phyloP scores from a whole-genome alignment of 371 early-diverging fungal species.

The Coemansia sp. region DNA sequence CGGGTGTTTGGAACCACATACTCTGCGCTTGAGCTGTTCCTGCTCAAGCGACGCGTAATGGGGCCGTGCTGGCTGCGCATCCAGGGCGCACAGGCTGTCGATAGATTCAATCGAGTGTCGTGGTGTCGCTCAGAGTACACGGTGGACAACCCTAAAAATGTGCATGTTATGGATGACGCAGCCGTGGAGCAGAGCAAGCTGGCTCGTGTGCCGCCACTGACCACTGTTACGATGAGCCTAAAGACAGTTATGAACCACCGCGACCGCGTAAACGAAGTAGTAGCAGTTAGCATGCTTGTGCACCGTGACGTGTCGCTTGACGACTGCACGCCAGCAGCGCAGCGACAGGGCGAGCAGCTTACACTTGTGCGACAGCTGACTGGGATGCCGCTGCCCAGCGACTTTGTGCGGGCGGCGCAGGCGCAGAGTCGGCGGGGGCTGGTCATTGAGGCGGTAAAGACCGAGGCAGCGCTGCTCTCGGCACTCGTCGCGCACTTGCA shows the following conservation, averaged over 20 bases:
- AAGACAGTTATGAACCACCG: conserved; percentile 78
- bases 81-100: conserved; percentile 46
- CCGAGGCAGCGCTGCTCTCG: conserved; percentile 54
- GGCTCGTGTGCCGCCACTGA: conserved; percentile 71
- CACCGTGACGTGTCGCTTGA: conserved; percentile 56
- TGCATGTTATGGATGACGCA: conserved; percentile 61
- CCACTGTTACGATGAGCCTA: conserved; percentile 79
- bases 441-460: conserved; percentile 35
- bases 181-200: conserved; percentile 49
- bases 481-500: conserved; percentile 65
- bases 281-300: conserved; percentile 65
- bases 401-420: conserved; percentile 47
- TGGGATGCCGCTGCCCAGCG: conserved; percentile 54
- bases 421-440: conserved; percentile 28
- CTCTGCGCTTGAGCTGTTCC: conserved; percentile 85
- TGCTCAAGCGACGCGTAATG: conserved; percentile 92
- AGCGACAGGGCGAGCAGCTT: conserved; percentile 64
- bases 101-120: conserved; percentile 58
- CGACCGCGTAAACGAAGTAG: conserved; percentile 84
- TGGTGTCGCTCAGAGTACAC: conserved; percentile 85
- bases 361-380: conserved; percentile 61
- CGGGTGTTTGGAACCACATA: conserved; percentile 88
- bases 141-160: conserved; percentile 69
- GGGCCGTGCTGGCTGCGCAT: conserved; percentile 95
- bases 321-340: conserved; percentile 56